Base-by-base conservation (phyloP, 1,284 basidiomycete species). In the Athelia sp. region DNA sequence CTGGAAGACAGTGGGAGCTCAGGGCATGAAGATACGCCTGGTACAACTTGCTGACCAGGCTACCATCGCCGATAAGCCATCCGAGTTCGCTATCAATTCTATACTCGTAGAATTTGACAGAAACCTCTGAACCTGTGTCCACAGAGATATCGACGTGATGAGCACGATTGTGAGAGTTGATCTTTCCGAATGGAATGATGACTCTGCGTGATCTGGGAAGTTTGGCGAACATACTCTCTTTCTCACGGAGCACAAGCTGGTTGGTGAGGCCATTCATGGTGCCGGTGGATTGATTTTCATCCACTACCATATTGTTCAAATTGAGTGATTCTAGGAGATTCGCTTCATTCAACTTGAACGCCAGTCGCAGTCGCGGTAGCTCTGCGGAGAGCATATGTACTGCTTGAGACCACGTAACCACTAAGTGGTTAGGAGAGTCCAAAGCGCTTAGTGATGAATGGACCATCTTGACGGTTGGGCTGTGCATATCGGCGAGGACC, bases 11-110 rank as follows among this genome's bases (percentile, higher is more conserved):
- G 29, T 69, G 60, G 24, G 67, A 68, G 0, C 72, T 78, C 3
- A 74, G 44, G 2, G 73, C 72, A 43, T 80, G 78, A 13, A 80
- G 62, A 44, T 74, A 73, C 0, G 68, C 62, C 43, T 63, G 65
- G 52, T 68, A 76, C 2, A 75, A 53, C 44, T 63, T 64, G 53
- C 63, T 68, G 1, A 59, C 59, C 43, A 73, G 51, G 14, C 60
- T 65, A 29, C 50, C 52, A 23, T 59, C 61, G 2, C 69, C 66
- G 0, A 60, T 59, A 2, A 79, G 58, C 45, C 64, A 60, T 3
- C 73, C 67, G 8, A 79, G 59, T 10, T 65, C 60, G 0, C 51
- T 54, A 52, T 79, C 67, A 21, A 75, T 55, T 0, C 57, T 56
- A 50, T 78, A 79, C 11, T 62, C 62, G 48, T 69, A 62, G 54